Percentiles rank a stretch among this genome's conserved stretches.
phyloP scores from a whole-genome alignment of 306 rosid genomes.

The Abrus pulchellus region DNA sequence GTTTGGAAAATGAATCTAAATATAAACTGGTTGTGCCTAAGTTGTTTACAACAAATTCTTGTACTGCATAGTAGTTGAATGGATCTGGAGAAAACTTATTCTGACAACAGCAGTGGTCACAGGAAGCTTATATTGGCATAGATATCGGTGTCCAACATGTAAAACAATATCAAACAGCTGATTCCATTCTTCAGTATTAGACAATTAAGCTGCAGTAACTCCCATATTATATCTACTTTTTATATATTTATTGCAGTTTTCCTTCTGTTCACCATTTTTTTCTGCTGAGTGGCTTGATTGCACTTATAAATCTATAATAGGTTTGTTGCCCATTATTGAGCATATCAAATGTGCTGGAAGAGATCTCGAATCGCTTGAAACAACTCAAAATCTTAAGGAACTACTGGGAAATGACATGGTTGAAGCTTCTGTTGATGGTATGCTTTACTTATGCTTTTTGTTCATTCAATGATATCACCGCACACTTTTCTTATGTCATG shows the following conservation, averaged over 20 bases:
- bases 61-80: not conserved
- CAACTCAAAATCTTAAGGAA: conserved; percentile 57
- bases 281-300: conserved; percentile 26
- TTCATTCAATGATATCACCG: conserved; percentile 30
- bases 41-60: not conserved
- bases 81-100: not conserved
- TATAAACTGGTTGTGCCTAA: not conserved
- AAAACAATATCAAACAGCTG: not conserved
- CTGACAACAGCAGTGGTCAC: not conserved
- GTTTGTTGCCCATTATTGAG: conserved; percentile 82
- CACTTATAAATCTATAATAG: conserved; percentile 54
- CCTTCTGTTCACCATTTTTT: conserved; percentile 36
- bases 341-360: conserved; percentile 69
- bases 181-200: conserved; percentile 22
- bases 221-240: conserved; percentile 13
- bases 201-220: conserved; percentile 11
- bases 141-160: not conserved
- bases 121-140: conserved; percentile 7
- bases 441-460: conserved; percentile 42
- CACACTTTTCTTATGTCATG: conserved; percentile 25
- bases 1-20: not conserved
- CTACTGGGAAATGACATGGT: conserved; percentile 55
- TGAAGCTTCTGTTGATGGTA: conserved; percentile 82
- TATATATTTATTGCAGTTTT: conserved; percentile 26
- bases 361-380: conserved; percentile 69